Evolutionary conservation across 2,329 filamentous ascomycete species (phyloP).

Genomic region (Aspergillus thermomutatus): DNA sequence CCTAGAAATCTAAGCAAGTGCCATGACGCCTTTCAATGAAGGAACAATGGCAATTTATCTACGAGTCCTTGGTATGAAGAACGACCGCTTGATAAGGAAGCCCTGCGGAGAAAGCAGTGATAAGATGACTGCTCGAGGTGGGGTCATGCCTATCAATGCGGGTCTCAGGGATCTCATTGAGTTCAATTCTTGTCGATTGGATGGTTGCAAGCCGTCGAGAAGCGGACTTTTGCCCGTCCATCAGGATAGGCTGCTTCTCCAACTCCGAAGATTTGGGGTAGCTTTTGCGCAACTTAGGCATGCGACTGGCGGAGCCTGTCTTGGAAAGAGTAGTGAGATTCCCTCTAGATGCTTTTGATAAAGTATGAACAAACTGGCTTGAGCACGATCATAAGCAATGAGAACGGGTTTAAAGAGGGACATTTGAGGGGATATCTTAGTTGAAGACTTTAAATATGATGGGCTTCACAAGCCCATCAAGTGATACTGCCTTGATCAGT

Average conservation of each 20-base stretch:
- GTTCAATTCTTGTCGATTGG: not conserved
- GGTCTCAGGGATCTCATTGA: not conserved
- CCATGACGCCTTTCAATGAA: slow-evolving; percentile 6
- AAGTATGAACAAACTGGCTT: not conserved
- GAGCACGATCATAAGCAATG: not conserved
- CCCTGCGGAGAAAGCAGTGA: not conserved
- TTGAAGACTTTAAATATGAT: too few relatives aligned
- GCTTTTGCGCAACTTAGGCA: not conserved
- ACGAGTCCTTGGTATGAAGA: not conserved
- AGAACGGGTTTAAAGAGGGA: too few relatives aligned
- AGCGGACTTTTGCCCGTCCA: not conserved
- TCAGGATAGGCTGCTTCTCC: slow-evolving; percentile 1
- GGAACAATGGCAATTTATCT: slow-evolving; percentile 3
- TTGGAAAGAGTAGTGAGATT: not conserved
- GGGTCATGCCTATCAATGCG: not conserved
- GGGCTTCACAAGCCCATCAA: too few relatives aligned
- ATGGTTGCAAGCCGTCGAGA: not conserved
- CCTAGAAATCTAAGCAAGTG: not conserved
- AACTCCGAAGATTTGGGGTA: slow-evolving; percentile 8
- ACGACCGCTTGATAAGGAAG: not conserved
- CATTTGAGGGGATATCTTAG: too few relatives aligned
- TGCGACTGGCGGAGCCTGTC: not conserved
- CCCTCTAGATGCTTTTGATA: not conserved
- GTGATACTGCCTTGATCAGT: too few relatives aligned
- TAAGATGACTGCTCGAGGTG: slow-evolving; percentile 1